Conservation (phyloP, 441 rosid genomes). For the Syzygium syzygioides region DNA sequence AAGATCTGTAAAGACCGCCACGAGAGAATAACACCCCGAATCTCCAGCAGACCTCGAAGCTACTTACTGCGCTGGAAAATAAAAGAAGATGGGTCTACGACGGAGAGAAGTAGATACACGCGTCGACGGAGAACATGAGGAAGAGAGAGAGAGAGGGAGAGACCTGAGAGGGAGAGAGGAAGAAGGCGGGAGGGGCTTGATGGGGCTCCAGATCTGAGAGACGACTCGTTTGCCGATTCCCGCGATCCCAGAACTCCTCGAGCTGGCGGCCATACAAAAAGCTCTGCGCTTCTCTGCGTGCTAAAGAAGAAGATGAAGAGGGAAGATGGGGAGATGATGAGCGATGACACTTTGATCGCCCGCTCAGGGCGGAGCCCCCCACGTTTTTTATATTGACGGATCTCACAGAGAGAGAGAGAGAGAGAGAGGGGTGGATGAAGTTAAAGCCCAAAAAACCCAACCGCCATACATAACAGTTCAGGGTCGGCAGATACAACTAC, state of each 20-base stretch:
- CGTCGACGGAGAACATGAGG: no score
- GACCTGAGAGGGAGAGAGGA: slow-evolving; percentile 18
- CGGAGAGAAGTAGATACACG: not conserved
- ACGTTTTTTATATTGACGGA: not conserved
- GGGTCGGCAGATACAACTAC: not conserved
- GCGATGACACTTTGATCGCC: not conserved
- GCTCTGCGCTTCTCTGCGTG: not conserved
- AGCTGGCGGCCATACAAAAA: slow-evolving; percentile 5
- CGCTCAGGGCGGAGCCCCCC: not conserved
- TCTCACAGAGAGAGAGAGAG: not conserved
- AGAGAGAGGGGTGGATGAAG: not conserved
- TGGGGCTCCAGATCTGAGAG: slow-evolving; percentile 29
- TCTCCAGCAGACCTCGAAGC: not conserved
- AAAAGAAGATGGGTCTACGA: not conserved
- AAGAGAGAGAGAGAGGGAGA: not conserved
- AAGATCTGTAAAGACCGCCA: not conserved
- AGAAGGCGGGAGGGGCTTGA: not conserved
- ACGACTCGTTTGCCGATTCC: slow-evolving; percentile 43
- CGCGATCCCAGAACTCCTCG: slow-evolving; percentile 46
- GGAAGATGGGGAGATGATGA: not conserved
- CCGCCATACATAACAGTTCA: not conserved
- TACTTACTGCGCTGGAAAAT: not conserved
- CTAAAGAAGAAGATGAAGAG: not conserved
- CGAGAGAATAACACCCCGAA: not conserved
- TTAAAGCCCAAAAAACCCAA: not conserved